These are phyloP conservation scores for Marasmius fiardii DNA, from an alignment of 1,284 basidiomycete genomes.

Conservation along the genomic window DNA sequence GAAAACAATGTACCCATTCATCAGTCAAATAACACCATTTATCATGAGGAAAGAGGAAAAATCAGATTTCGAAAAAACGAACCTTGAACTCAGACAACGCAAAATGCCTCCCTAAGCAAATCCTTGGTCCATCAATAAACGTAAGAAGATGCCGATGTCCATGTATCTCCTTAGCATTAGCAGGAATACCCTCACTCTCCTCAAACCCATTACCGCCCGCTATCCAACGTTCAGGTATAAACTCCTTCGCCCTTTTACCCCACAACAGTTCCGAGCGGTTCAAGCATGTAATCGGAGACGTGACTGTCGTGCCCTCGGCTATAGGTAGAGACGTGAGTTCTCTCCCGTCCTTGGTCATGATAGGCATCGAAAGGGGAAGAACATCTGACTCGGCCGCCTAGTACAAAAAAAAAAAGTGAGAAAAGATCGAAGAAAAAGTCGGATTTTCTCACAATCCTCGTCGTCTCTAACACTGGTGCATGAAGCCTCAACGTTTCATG, in stretches of 20 bases:
- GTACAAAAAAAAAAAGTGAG: constrained; percentile 17
- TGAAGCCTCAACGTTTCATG: constrained; percentile 45
- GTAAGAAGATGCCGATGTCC: constrained; percentile 35
- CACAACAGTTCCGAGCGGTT: constrained; percentile 48
- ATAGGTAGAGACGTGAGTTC: constrained; percentile 31
- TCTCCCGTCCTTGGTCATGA: constrained; percentile 24
- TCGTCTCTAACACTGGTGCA: constrained; percentile 37
- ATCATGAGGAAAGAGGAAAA: no score
- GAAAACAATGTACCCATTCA: constrained; percentile 6
- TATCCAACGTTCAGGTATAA: constrained; percentile 40
- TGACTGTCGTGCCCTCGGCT: constrained; percentile 40
- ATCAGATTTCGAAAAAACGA: no score
- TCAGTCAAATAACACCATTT: not conserved
- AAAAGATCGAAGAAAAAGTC: not conserved
- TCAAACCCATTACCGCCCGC: not conserved
- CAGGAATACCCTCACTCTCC: not conserved
- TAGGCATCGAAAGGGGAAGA: constrained; percentile 36
- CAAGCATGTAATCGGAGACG: constrained; percentile 36
- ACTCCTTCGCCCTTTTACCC: constrained; percentile 36
- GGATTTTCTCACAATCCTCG: constrained; percentile 32
- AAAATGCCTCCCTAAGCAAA: constrained; percentile 40
- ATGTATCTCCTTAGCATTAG: constrained; percentile 27
- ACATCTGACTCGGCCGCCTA: constrained; percentile 49
- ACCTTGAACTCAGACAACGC: constrained; percentile 41
- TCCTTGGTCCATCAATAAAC: constrained; percentile 37